These are phyloP conservation scores for Phytopythium vexans DNA, from an alignment of 352 stramenopile genomes.

Conservation along the genomic window DNA sequence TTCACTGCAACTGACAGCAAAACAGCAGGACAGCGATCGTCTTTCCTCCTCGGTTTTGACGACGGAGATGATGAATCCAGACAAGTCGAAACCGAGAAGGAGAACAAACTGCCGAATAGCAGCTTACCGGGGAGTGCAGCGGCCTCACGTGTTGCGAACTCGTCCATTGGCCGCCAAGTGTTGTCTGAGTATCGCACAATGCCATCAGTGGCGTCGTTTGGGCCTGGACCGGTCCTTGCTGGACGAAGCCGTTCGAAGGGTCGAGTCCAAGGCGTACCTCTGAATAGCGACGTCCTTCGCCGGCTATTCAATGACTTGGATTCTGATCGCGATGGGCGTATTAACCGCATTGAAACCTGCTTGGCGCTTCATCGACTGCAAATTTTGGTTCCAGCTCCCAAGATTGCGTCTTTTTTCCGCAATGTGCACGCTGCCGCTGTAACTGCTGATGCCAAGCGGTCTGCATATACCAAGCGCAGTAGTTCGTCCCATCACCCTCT, in stretches of 20 bases:
- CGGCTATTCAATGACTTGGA: constrained; percentile 82
- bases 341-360: constrained; percentile 72
- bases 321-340: constrained; percentile 51
- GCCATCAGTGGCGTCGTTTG: constrained; percentile 58
- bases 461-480: not conserved
- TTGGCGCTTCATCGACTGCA: constrained; percentile 73
- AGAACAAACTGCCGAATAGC: constrained; percentile 5
- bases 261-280: constrained; percentile 7
- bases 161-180: constrained; percentile 62
- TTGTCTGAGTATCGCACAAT: constrained; percentile 72
- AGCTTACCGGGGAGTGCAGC: too few relatives aligned
- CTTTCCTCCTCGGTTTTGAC: too few relatives aligned
- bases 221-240: constrained; percentile 18
- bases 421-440: constrained; percentile 22
- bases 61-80: too few relatives aligned
- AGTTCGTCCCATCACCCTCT: constrained; percentile 22
- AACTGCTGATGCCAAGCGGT: not conserved
- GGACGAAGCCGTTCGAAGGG: constrained; percentile 1
- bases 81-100: not conserved
- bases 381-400: constrained; percentile 47
- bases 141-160: not conserved
- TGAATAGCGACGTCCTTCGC: constrained; percentile 58
- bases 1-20: too few relatives aligned
- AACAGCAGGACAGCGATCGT: too few relatives aligned
- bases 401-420: constrained; percentile 70